Percentiles rank a stretch among this genome's conserved stretches.
Evolutionary conservation across 1,139 yeast genomes (phyloP).

Genomic region (Pichia sp.): DNA sequence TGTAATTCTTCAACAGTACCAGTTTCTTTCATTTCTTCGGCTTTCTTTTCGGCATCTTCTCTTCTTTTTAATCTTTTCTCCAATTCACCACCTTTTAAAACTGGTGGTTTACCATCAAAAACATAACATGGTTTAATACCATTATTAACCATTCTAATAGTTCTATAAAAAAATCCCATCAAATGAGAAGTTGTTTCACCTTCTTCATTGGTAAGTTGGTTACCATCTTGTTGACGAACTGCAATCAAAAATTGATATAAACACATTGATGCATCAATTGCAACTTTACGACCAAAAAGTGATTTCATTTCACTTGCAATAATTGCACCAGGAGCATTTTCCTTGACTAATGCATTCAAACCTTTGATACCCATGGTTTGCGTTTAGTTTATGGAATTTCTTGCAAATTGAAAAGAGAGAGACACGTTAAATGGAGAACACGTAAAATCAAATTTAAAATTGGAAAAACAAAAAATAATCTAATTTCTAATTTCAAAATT

Average conservation of each 20-base stretch:
- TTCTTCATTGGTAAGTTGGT: constrained; percentile 74
- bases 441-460: background rate
- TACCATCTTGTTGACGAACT: constrained; percentile 96
- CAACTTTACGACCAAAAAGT: constrained; percentile 89
- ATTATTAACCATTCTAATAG: constrained; percentile 78
- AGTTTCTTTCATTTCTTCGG: constrained; percentile 68
- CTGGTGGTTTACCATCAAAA: constrained; percentile 93
- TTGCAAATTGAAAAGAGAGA: too few relatives aligned
- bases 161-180: constrained; percentile 93
- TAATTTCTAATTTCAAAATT: too few relatives aligned
- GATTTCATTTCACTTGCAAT: constrained; percentile 75
- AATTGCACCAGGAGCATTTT: constrained; percentile 81
- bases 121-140: constrained; percentile 96
- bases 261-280: constrained; percentile 84
- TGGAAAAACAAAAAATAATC: background rate
- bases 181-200: constrained; percentile 95
- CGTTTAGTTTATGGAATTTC: background rate
- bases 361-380: constrained; percentile 64
- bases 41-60: constrained; percentile 74
- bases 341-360: constrained; percentile 71
- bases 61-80: constrained; percentile 76
- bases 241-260: constrained; percentile 91
- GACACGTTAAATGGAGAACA: background rate
- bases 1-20: constrained; percentile 74
- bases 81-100: constrained; percentile 85